Base-by-base conservation (phyloP, 768 basidiomycete genomes). In the Naganishia onofrii region DNA sequence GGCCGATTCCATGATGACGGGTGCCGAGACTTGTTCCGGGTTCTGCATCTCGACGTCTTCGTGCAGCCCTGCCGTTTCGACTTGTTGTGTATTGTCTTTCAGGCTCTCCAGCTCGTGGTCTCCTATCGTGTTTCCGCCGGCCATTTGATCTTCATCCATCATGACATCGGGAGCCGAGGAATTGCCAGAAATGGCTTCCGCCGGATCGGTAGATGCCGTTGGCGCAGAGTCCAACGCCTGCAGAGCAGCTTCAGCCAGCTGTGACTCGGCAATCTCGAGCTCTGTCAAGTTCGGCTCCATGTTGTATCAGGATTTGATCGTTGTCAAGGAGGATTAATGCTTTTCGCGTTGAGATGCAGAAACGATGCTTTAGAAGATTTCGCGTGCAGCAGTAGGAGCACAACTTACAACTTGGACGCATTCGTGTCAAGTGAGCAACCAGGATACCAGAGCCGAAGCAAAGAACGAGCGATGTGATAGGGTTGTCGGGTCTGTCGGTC, bases 241-340 rank as follows among this genome's bases (percentile, higher is more conserved):
- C 3, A 21, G 34, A 58, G 31, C 57, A 36, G 31, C 34, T 36
- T 58, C 60, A 12, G 42, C 60, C n/a, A 63, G 38, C 38, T 42
- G 60, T 34, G 60, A 44, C 17, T 63, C 60, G 23, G 60, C 60
- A 21, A 63, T 63, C 15, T 34, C 60, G 23, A 63, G 26, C 29
- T 63, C 60, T 17, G 38, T 42, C 23, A 63, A 29, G 26, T 44
- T 63, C 23, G 60, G 60, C 28, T 63, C 60, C 60, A 63, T 63
- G 17, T 26, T 46, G 48, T n/a, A 26, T 51, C 48, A n/a, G 48
- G 48, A 51, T 51, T n/a, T n/a, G 48, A 51, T 21, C n/a, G 48
- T 51, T 51, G 48, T 51, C 3, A 26, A n/a, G 48, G 48, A 51
- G 48, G 23, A n/a, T 26, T 42, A 15, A 42, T 42, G 42, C 48